Percentiles rank a stretch among this genome's conserved stretches.
Evolutionary conservation across 2,329 filamentous ascomycete species (phyloP).

Genomic region (Davidsoniella eucalypti): DNA sequence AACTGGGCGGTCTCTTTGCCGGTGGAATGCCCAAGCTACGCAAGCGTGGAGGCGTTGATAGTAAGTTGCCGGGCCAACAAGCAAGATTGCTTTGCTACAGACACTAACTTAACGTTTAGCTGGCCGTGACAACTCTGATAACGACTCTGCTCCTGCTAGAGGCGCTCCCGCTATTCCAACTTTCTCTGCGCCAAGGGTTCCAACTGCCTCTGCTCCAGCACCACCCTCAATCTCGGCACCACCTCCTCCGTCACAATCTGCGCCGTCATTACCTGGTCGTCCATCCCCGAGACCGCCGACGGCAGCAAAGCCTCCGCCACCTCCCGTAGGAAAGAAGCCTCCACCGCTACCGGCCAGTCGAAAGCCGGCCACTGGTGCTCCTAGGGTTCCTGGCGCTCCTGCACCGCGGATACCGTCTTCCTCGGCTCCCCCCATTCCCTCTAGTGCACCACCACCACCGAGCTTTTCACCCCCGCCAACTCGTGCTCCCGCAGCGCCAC

Average conservation of each 20-base stretch:
- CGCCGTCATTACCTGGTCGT: conserved; percentile 33
- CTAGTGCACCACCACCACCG: conserved; percentile 26
- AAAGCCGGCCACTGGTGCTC: conserved; percentile 35
- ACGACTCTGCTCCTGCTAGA: background rate
- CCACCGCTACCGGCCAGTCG: conserved; percentile 35
- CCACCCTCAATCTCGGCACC: conserved; percentile 36
- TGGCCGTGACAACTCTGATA: conserved; percentile 7
- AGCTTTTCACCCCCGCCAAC: conserved; percentile 20
- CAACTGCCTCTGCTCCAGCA: conserved; percentile 32
- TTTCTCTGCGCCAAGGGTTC: conserved; percentile 40
- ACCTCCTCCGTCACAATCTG: conserved; percentile 44
- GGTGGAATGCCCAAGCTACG: conserved; percentile 92
- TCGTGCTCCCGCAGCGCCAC: conserved; percentile 3
- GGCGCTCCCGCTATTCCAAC: conserved; percentile 32
- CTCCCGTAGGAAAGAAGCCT: conserved; percentile 61
- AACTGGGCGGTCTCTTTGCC: conserved; percentile 75
- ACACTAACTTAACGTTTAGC: conserved; percentile 2
- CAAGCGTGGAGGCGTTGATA: conserved; percentile 70
- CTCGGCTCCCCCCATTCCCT: conserved; percentile 23
- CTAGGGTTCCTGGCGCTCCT: conserved; percentile 22
- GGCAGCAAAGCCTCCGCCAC: conserved; percentile 54
- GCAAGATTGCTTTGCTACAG: background rate
- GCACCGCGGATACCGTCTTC: conserved; percentile 22
- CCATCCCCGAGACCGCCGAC: conserved; percentile 31
- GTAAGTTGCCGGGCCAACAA: conserved; percentile 7